Percentiles rank a stretch among this genome's conserved stretches.
Conservation (phyloP, 495 filamentous ascomycete genomes). For the Pyrenula massariospora region DNA sequence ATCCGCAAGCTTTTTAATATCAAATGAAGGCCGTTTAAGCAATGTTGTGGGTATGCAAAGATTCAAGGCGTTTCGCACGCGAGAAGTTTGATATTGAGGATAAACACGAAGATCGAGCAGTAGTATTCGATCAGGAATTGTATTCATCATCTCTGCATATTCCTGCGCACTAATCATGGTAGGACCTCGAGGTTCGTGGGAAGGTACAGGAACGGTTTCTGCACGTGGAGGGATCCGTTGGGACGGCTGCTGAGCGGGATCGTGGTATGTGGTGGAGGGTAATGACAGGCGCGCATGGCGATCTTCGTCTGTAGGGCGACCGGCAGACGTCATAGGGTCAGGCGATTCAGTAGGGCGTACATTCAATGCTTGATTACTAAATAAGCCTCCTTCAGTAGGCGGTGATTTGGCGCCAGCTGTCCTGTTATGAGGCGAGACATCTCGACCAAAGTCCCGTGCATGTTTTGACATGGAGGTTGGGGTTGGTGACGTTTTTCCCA, state of each 20-base stretch:
- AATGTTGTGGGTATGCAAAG: slow-evolving; percentile 93
- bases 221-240: slow-evolving; percentile 28
- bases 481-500: slow-evolving; percentile 11
- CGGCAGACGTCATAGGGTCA: slow-evolving; percentile 18
- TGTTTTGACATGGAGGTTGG: background rate
- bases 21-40: slow-evolving; percentile 82
- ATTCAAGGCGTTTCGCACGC: slow-evolving; percentile 71
- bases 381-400: background rate
- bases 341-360: slow-evolving; percentile 24
- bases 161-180: slow-evolving; percentile 51
- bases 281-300: slow-evolving; percentile 38
- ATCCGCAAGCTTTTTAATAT: slow-evolving; percentile 75
- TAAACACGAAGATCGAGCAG: slow-evolving; percentile 84
- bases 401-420: background rate
- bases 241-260: slow-evolving; percentile 6
- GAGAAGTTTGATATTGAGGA: slow-evolving; percentile 64
- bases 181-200: slow-evolving; percentile 25
- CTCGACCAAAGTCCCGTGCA: background rate
- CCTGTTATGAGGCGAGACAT: background rate
- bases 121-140: slow-evolving; percentile 43
- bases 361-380: slow-evolving; percentile 15
- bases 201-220: slow-evolving; percentile 41
- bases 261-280: slow-evolving; percentile 18
- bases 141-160: slow-evolving; percentile 55
- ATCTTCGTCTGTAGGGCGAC: slow-evolving; percentile 23